A percentile compares a stretch with the other conserved stretches of the same genome.
Evolutionary conservation across 305 asterid genomes (phyloP).

Genomic region (Fraxinus angustifolia): DNA sequence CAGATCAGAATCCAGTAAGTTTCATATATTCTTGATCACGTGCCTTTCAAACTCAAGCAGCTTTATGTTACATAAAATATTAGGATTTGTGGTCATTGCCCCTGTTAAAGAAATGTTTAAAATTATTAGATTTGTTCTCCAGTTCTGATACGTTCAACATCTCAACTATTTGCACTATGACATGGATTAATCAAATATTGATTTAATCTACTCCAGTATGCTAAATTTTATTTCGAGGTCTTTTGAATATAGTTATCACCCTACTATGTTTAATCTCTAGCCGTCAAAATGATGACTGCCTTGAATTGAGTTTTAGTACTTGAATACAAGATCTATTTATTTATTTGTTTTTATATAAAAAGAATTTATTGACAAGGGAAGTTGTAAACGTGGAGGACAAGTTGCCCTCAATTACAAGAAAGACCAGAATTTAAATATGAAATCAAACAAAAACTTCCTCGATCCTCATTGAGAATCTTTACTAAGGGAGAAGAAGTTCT

Average conservation of each 20-base stretch:
- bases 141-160: neutral
- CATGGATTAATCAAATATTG: neutral
- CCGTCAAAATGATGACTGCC: neutral
- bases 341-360: neutral
- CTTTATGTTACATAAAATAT: neutral
- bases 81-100: conserved; percentile 13
- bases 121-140: neutral
- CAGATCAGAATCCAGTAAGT: conserved; percentile 93
- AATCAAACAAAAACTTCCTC: neutral
- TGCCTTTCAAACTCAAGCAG: conserved; percentile 8
- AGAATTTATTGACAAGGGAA: neutral
- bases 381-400: neutral
- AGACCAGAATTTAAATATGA: neutral
- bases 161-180: neutral
- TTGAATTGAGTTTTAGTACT: neutral
- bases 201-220: neutral
- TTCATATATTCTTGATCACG: conserved; percentile 12
- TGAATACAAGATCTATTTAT: neutral
- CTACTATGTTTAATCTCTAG: neutral
- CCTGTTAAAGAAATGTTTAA: neutral
- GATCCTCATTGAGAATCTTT: neutral
- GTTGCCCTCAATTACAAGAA: neutral
- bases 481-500: neutral
- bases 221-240: neutral
- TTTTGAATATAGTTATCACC: neutral